phyloP scores from a whole-genome alignment of 306 rosid species.

The Carpinus viminea region DNA sequence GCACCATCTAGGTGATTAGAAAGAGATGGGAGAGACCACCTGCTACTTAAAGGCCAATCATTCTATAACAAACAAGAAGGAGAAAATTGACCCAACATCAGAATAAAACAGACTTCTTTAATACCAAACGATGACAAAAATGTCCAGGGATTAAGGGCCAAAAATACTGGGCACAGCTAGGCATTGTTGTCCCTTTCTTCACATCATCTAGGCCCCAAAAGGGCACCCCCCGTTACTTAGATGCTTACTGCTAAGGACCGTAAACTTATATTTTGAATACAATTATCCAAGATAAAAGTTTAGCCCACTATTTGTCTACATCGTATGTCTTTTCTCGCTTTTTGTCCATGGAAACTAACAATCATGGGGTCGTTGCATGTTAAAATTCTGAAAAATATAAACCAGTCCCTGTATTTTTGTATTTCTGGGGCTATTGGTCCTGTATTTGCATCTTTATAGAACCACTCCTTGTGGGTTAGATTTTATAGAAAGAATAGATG shows the following conservation, averaged over 20 bases:
- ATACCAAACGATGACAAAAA: constrained; percentile 54
- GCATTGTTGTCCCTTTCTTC: constrained; percentile 44
- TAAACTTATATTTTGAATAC: constrained; percentile 7
- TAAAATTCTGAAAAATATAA: constrained; percentile 3
- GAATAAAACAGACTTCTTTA: constrained; percentile 40
- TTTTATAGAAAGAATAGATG: no score
- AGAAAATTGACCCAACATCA: constrained; percentile 49
- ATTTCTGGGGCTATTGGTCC: no score
- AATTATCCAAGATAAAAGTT: constrained; percentile 27
- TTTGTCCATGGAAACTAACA: constrained; percentile 23
- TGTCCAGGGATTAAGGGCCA: constrained; percentile 41
- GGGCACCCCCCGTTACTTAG: background rate
- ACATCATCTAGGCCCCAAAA: constrained; percentile 31
- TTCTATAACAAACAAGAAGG: constrained; percentile 13
- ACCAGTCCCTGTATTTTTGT: no score
- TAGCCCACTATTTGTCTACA: constrained; percentile 31
- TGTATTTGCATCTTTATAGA: no score
- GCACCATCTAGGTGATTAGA: background rate
- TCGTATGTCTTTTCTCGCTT: constrained; percentile 15
- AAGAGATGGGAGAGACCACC: constrained; percentile 7
- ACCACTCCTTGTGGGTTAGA: no score
- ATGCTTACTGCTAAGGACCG: constrained; percentile 23
- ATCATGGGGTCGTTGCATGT: constrained; percentile 20
- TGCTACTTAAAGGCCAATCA: constrained; percentile 17
- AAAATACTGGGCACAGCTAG: constrained; percentile 35